Conservation (phyloP, 345 rosid genomes). For the Hibiscus tridactylites region DNA sequence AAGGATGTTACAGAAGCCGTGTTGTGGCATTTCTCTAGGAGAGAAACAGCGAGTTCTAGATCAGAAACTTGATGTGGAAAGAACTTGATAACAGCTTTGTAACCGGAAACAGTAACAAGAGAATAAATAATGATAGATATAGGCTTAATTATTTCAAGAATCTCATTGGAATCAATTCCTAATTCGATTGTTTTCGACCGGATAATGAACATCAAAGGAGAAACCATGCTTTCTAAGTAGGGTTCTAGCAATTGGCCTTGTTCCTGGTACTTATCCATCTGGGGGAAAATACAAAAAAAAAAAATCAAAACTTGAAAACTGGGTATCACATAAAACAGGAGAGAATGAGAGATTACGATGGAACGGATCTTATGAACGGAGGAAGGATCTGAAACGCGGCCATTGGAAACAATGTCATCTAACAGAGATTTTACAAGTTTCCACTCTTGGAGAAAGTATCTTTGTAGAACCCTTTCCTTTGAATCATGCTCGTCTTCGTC, state of each 20-base stretch:
- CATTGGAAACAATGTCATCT: conserved; percentile 53
- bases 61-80: conserved; percentile 94
- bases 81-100: conserved; percentile 78
- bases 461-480: conserved; percentile 61
- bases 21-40: conserved; percentile 73
- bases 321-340: background rate
- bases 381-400: conserved; percentile 52
- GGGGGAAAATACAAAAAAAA: background rate
- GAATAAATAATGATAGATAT: conserved; percentile 70
- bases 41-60: conserved; percentile 79
- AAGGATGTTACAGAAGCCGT: conserved; percentile 44
- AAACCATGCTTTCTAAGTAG: conserved; percentile 72
- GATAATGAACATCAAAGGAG: conserved; percentile 72
- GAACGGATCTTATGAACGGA: conserved; percentile 72
- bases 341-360: conserved; percentile 36
- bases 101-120: conserved; percentile 82
- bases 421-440: conserved; percentile 65
- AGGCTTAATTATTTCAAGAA: conserved; percentile 56
- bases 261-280: conserved; percentile 91
- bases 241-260: conserved; percentile 89
- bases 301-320: background rate
- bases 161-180: conserved; percentile 44
- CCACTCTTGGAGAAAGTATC: conserved; percentile 86
- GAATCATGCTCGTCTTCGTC: conserved; percentile 79
- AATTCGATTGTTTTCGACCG: conserved; percentile 49